Percentiles rank a stretch among this genome's conserved stretches.
phyloP scores from a whole-genome alignment of 2,329 filamentous ascomycete genomes.

The Penicillium sp. region DNA sequence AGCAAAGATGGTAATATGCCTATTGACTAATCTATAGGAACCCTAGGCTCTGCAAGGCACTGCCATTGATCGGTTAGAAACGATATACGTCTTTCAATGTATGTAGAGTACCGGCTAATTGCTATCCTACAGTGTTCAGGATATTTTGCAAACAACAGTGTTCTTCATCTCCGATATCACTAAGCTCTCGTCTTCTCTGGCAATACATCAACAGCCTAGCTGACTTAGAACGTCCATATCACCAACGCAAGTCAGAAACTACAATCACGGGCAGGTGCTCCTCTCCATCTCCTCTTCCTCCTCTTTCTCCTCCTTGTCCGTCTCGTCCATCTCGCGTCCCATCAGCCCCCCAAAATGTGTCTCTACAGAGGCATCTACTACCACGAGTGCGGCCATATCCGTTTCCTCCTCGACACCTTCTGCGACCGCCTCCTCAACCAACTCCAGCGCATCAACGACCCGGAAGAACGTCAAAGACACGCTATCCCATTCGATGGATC shows the following conservation, averaged over 20 bases:
- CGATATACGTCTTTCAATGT: neutral
- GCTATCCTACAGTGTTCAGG: neutral
- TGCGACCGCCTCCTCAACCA: constrained; percentile 25
- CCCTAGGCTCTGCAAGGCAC: too few species aligned
- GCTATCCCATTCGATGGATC: constrained; percentile 9
- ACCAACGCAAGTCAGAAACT: too few species aligned
- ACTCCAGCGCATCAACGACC: constrained; percentile 33
- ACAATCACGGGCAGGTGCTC: too few species aligned
- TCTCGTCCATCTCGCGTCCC: too few species aligned
- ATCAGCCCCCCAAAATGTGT: constrained; percentile 25
- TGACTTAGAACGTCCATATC: too few species aligned
- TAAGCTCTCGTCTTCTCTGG: neutral
- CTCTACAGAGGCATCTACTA: constrained; percentile 23
- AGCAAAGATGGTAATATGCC: too few species aligned
- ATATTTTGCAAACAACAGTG: neutral
- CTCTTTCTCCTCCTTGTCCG: too few species aligned
- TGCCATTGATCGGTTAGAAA: too few species aligned
- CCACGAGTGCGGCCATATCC: constrained; percentile 26
- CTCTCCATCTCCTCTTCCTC: too few species aligned
- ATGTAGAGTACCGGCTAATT: neutral
- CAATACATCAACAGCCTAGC: too few species aligned
- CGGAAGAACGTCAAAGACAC: constrained; percentile 11
- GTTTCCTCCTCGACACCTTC: constrained; percentile 22
- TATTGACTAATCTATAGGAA: too few species aligned
- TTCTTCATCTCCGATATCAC: neutral